Conservation (phyloP, 2,329 filamentous ascomycete species). For the Madurella fahalii region DNA sequence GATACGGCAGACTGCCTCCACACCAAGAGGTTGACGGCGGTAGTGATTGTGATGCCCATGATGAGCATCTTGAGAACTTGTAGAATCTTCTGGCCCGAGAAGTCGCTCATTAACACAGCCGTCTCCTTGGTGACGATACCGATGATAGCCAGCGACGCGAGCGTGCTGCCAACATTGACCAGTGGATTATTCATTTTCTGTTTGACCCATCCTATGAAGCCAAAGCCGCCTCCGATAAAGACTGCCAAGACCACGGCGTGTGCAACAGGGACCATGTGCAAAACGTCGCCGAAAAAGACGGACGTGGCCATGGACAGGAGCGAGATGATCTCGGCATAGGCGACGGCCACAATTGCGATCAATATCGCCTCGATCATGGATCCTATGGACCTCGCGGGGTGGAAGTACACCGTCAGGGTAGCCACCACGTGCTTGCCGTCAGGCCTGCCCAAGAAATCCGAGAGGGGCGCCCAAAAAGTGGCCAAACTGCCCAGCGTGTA, state of each 20-base stretch:
- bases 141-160: conserved; percentile 84
- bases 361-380: conserved; percentile 85
- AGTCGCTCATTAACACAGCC: conserved; percentile 74
- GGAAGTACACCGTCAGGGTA: conserved; percentile 92
- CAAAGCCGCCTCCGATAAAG: conserved; percentile 81
- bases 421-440: conserved; percentile 94
- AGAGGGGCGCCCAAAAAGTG: conserved; percentile 73
- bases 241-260: conserved; percentile 76
- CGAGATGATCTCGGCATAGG: conserved; percentile 72
- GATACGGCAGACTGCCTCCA: conserved; percentile 74
- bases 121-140: conserved; percentile 89
- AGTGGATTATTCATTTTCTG: conserved; percentile 72
- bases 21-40: conserved; percentile 70
- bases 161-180: conserved; percentile 79
- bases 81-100: conserved; percentile 75
- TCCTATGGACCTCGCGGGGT: conserved; percentile 78
- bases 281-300: conserved; percentile 66
- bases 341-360: conserved; percentile 71
- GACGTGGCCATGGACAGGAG: conserved; percentile 86
- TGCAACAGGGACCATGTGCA: conserved; percentile 65
- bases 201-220: conserved; percentile 85
- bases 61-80: conserved; percentile 80
- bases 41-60: conserved; percentile 69
- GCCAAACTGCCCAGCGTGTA: conserved; percentile 83
- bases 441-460: conserved; percentile 70